Evolutionary conservation across 306 rosid genomes (phyloP), one percentile per base, ranked within the genome.

Genomic region (Aeschynomene evenia): DNA sequence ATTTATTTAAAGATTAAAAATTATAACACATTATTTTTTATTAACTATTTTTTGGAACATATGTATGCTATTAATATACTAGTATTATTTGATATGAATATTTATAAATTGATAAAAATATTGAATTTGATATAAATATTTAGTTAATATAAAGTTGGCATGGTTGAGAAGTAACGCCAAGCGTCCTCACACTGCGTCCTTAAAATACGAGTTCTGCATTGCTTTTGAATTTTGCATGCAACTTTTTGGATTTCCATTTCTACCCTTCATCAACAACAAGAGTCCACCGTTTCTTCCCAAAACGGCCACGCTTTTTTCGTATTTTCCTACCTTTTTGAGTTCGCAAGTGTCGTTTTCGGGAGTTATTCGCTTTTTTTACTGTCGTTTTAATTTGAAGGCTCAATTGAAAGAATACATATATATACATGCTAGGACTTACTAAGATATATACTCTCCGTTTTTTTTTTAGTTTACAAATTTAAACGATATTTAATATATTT

Each of bases 171-270:
- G 7, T 37, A 9, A 52, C 45, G 73, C 66, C 91, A 84, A 70
- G 80, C 89, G 92, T 81, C 87, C 67, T 77, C 74, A 20, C 62
- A 37, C 39, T 31, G 50, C 28, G 10, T 4, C 70, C 85, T 76
- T 57, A 73, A 66, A 28, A 26, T 63, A 48, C 50, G 76, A 67
- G 77, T 75, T 77, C 26, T 28, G 64, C 29, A 39, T 55, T 37
- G 58, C 3, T 49, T 45, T 55, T 14, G 61, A 16, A 55, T 24
- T 50, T 20, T 13, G 53, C 93, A 88, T 91, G 93, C 97, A 86
- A 82, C 39, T 43, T 91, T 76, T 75, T n/a, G 5, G 37, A 26
- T 11, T 84, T 76, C 91, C 86, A 2, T 16, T 74, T 82, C 12
- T 82, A 33, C 75, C 89, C 87, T 64, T 58, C 1, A 11, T 22